Conservation (phyloP, 805 yeast genomes). For the Deakozyma indianensis region DNA sequence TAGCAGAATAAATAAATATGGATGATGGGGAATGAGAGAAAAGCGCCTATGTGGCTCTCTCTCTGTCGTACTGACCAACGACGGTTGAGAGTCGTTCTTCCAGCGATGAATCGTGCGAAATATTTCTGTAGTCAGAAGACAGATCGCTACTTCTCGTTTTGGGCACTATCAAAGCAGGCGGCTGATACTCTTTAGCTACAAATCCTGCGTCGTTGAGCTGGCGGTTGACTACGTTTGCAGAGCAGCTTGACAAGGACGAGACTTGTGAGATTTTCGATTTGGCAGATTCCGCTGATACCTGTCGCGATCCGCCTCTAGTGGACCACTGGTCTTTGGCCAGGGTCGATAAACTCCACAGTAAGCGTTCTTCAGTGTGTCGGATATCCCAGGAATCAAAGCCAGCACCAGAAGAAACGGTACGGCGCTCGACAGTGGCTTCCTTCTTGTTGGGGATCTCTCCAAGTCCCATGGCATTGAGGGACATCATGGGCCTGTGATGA, state of each 20-base stretch:
- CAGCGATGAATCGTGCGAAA: not conserved
- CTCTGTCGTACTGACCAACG: not conserved
- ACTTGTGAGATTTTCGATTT: not conserved
- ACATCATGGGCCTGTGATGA: not conserved
- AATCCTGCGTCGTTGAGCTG: not conserved
- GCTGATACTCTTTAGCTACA: conserved; percentile 1
- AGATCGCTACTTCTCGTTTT: not conserved
- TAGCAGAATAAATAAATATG: too few relatives aligned
- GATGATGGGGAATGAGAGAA: too few relatives aligned
- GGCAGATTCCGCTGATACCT: not conserved
- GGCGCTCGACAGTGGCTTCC: not conserved
- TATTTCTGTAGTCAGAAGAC: not conserved
- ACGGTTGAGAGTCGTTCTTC: not conserved
- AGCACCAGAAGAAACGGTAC: not conserved
- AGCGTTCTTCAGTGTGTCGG: not conserved
- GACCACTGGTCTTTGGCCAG: not conserved
- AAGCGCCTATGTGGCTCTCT: too few relatives aligned
- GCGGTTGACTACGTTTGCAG: not conserved
- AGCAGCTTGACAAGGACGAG: not conserved
- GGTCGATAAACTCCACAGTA: not conserved
- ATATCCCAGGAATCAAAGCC: conserved; percentile 1
- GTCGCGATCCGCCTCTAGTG: not conserved
- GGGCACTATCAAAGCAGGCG: not conserved
- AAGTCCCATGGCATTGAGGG: not conserved
- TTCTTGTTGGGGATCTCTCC: not conserved